Percentiles rank a stretch among this genome's conserved stretches.
Conservation (phyloP, 495 filamentous ascomycete genomes). For the Haplographium delicatum region DNA sequence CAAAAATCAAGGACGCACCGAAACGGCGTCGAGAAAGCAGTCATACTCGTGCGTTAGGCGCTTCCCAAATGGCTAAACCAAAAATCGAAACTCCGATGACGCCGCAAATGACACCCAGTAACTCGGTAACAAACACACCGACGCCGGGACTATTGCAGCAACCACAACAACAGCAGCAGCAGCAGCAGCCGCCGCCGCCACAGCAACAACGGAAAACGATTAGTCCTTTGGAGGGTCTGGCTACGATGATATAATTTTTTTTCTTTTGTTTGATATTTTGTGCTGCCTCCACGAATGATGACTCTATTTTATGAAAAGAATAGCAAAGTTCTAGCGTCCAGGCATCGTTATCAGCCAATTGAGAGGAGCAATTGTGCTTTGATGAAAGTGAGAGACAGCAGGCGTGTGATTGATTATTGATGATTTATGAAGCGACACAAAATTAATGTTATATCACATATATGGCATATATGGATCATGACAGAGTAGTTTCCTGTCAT, state of each 20-base stretch:
- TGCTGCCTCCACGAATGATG: neutral
- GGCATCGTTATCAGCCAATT: neutral
- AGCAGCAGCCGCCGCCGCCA: neutral
- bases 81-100: conserved; percentile 25
- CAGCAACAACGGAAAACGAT: conserved; percentile 9
- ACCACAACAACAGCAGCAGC: conserved; percentile 6
- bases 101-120: conserved; percentile 22
- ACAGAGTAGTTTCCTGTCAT: conserved; percentile 24
- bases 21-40: conserved; percentile 64
- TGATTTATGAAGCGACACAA: conserved; percentile 11
- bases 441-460: no score
- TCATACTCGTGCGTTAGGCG: conserved; percentile 31
- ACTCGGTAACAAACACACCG: conserved; percentile 20
- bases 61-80: conserved; percentile 20
- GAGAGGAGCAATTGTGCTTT: neutral
- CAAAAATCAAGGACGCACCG: conserved; percentile 66
- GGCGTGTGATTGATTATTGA: conserved; percentile 5
- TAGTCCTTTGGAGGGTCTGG: conserved; percentile 15
- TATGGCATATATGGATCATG: conserved; percentile 5
- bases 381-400: conserved; percentile 1
- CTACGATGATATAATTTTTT: conserved; percentile 22
- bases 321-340: neutral
- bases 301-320: neutral
- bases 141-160: conserved; percentile 1
- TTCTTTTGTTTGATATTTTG: conserved; percentile 4